phyloP scores from a whole-genome alignment of 2,329 filamentous ascomycete genomes.

The Atkinsonella hypoxylon region DNA sequence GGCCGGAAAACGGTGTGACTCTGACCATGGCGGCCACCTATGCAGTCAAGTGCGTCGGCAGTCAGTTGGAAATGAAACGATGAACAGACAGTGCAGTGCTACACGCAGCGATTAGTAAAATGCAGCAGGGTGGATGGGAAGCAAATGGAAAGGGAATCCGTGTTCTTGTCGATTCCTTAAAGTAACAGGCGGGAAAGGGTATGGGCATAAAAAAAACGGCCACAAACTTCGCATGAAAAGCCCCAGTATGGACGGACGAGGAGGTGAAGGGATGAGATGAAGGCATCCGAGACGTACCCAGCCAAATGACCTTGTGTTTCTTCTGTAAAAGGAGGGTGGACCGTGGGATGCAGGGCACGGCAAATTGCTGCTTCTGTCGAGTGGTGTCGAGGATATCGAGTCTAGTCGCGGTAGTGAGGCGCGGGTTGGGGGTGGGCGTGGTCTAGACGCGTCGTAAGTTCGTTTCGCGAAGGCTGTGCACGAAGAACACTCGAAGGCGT shows the following conservation, averaged over 20 bases:
- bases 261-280: background rate
- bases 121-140: background rate
- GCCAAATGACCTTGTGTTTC: constrained; percentile 1
- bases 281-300: constrained; percentile 4
- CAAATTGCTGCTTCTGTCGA: background rate
- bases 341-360: constrained; percentile 3
- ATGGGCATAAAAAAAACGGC: too few species aligned
- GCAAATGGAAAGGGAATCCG: background rate
- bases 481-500: background rate
- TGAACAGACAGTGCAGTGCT: background rate
- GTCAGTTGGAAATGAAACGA: too few species aligned
- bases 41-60: background rate
- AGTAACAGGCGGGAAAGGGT: too few species aligned
- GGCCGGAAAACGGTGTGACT: constrained; percentile 33
- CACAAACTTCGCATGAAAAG: background rate
- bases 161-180: too few species aligned
- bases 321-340: constrained; percentile 4
- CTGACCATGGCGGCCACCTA: constrained; percentile 39
- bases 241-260: background rate
- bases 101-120: background rate
- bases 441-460: constrained; percentile 6
- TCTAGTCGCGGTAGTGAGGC: constrained; percentile 1
- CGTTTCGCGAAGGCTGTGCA: background rate
- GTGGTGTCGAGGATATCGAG: background rate
- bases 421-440: constrained; percentile 2